Conservation (phyloP, 805 yeast species). For the Wickerhamomyces xylosicus region DNA sequence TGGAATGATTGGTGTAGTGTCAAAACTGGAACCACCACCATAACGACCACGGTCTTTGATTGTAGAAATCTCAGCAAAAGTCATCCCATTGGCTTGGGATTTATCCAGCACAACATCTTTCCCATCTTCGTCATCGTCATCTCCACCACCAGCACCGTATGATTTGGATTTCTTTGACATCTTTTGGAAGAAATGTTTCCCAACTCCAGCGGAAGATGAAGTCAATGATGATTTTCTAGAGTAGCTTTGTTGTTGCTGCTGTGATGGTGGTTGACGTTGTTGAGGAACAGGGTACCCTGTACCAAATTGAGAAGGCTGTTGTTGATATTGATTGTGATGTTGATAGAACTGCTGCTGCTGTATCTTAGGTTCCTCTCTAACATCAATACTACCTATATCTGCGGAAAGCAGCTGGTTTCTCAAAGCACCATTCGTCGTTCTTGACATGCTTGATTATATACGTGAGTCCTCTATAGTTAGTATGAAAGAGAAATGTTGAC, state of each 20-base stretch:
- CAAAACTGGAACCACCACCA: constrained; percentile 35
- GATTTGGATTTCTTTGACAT: constrained; percentile 6
- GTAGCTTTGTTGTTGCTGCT: constrained; percentile 1
- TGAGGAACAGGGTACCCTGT: not conserved
- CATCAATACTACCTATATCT: constrained; percentile 34
- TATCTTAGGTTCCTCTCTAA: constrained; percentile 26
- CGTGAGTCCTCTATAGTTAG: no score
- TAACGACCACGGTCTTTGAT: constrained; percentile 60
- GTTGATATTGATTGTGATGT: constrained; percentile 9
- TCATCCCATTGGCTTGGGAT: constrained; percentile 28
- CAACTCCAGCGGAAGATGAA: constrained; percentile 5
- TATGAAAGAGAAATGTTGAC: no score
- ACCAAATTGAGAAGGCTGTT: constrained; percentile 8
- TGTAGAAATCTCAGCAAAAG: constrained; percentile 57
- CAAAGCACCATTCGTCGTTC: constrained; percentile 5
- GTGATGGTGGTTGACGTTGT: not conserved
- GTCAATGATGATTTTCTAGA: constrained; percentile 12
- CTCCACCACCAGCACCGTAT: constrained; percentile 21
- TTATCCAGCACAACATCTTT: constrained; percentile 24
- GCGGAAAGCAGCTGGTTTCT: constrained; percentile 27
- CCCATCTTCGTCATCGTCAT: constrained; percentile 27
- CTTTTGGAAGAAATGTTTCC: constrained; percentile 4
- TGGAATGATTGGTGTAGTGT: constrained; percentile 70
- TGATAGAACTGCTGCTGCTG: constrained; percentile 3
- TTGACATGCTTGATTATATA: no score